Conservation (phyloP, 805 yeast genomes). For the Saccharomycopsis capsularis region DNA sequence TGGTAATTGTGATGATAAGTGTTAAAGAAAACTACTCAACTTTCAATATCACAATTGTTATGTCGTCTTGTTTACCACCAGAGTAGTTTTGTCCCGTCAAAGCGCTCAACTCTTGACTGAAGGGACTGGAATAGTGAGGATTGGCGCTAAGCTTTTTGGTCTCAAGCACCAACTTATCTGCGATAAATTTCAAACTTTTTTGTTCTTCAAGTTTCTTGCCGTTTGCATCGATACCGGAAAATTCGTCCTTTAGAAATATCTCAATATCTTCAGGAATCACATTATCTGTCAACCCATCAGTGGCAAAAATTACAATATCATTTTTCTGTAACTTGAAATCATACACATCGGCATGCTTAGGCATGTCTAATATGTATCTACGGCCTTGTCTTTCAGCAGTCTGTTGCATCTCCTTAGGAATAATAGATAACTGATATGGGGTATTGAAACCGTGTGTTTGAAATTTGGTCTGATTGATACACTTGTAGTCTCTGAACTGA, state of each 20-base stretch:
- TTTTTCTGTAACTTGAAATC: constrained; percentile 56
- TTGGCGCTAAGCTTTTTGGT: constrained; percentile 69
- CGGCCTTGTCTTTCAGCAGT: constrained; percentile 50
- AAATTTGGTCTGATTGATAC: constrained; percentile 60
- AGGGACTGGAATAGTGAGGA: constrained; percentile 71
- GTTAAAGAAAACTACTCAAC: constrained; percentile 43
- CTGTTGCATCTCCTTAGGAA: constrained; percentile 55
- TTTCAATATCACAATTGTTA: constrained; percentile 71
- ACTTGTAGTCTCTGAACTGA: constrained; percentile 57
- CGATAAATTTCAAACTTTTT: constrained; percentile 38
- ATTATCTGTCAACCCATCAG: constrained; percentile 93
- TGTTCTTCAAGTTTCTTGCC: constrained; percentile 7
- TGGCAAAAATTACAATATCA: constrained; percentile 78
- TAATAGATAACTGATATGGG: constrained; percentile 82
- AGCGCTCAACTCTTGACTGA: constrained; percentile 68
- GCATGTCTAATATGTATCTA: constrained; percentile 63
- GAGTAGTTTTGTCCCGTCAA: constrained; percentile 60
- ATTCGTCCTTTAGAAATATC: constrained; percentile 51
- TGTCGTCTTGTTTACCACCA: constrained; percentile 96
- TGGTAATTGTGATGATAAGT: too few species aligned
- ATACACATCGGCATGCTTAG: constrained; percentile 61
- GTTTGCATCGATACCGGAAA: constrained; percentile 22
- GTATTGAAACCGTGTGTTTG: constrained; percentile 89
- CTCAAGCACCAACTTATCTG: constrained; percentile 52
- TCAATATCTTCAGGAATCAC: constrained; percentile 67